Evolutionary conservation across 257 asterid species (phyloP).

Genomic region (Nicotiana knightiana): DNA sequence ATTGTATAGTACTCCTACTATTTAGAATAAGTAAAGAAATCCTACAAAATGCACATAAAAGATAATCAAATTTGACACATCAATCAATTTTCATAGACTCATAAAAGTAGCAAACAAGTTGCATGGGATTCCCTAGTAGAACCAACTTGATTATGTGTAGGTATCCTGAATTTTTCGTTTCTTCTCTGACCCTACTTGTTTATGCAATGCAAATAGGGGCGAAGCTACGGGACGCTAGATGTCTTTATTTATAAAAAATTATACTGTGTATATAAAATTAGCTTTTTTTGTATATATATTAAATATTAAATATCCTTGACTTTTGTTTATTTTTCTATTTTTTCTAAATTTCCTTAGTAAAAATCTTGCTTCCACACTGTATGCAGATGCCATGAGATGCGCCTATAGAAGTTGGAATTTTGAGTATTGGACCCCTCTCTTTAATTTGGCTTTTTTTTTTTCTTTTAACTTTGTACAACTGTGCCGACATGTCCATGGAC

Average conservation of each 20-base stretch:
- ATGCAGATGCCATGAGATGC: not conserved
- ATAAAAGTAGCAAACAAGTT: not conserved
- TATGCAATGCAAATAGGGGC: not conserved
- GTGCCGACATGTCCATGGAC: conserved; percentile 6
- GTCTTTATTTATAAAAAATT: too few species aligned
- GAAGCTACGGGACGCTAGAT: too few species aligned
- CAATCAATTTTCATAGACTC: not conserved
- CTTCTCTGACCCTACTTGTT: not conserved
- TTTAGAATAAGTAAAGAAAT: not conserved
- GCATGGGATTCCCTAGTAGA: conserved; percentile 17
- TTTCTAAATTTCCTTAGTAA: too few species aligned
- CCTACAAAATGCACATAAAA: not conserved
- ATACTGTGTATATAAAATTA: too few species aligned
- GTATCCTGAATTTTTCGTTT: not conserved
- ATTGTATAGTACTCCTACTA: not conserved
- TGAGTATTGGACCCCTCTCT: not conserved
- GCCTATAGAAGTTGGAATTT: not conserved
- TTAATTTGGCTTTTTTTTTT: not conserved
- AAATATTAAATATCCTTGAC: too few species aligned
- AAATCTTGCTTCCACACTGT: too few species aligned
- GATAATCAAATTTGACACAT: not conserved
- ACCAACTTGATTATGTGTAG: conserved; percentile 2
- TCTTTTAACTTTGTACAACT: not conserved
- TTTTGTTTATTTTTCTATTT: too few species aligned
- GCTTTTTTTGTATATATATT: too few species aligned